Evolutionary conservation across 2,329 filamentous ascomycete genomes (phyloP).

Genomic region (Raffaelea albimanens): DNA sequence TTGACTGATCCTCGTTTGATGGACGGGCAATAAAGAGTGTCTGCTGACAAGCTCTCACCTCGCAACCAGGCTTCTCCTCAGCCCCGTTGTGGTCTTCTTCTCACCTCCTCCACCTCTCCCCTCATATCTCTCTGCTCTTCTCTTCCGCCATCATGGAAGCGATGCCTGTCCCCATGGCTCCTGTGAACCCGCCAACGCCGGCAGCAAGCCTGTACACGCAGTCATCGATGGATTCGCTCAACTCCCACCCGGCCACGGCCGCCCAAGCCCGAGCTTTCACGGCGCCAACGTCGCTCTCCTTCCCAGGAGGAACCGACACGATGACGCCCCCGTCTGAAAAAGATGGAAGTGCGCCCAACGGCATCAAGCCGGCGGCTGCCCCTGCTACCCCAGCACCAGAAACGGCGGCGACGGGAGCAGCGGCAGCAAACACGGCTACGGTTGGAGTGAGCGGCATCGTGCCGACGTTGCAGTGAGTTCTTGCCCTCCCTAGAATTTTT

Average conservation of each 20-base stretch:
- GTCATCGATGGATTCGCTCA: constrained; percentile 69
- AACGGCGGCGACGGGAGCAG: constrained; percentile 10
- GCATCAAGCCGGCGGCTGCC: constrained; percentile 6
- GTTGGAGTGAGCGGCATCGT: constrained; percentile 84
- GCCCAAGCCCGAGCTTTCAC: constrained; percentile 94
- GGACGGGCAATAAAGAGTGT: constrained; percentile 10
- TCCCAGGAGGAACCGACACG: constrained; percentile 49
- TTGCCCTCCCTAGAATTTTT: constrained; percentile 6
- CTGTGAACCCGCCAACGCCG: constrained; percentile 10
- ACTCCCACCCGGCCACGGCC: constrained; percentile 85
- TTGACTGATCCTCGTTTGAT: constrained; percentile 10
- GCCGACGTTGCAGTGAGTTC: constrained; percentile 89
- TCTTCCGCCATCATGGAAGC: background rate
- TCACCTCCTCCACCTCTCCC: background rate
- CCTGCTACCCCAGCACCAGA: constrained; percentile 10
- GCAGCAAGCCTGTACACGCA: constrained; percentile 13
- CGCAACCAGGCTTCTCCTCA: constrained; percentile 8
- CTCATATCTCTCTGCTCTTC: background rate
- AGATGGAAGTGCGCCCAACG: constrained; percentile 13
- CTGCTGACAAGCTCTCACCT: constrained; percentile 12
- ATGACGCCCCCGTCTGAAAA: constrained; percentile 14
- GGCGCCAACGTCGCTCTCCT: constrained; percentile 83
- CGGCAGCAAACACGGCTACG: constrained; percentile 76
- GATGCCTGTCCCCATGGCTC: background rate
- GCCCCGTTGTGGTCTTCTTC: constrained; percentile 6